Evolutionary conservation across 2,329 filamentous ascomycete species (phyloP), one percentile per base, ranked within the genome.

Genomic region (Alternaria brassicicola): DNA sequence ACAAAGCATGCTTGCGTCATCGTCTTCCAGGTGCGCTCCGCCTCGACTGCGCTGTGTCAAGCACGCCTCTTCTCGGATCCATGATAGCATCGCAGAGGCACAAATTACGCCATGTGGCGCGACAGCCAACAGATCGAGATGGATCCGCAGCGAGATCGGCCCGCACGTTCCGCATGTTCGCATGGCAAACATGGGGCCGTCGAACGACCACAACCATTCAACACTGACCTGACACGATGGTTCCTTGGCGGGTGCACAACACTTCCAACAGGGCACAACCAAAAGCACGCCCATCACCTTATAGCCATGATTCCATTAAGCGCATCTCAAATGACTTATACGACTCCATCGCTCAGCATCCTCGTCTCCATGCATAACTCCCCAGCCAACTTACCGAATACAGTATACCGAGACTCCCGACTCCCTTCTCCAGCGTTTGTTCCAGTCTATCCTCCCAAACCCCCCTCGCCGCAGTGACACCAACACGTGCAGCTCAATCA

Each of bases 121-220:
- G 28, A 46, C 43, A n/a, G 12, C 43, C 43, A 46, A 46, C 38
- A 39, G 21, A 49, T 33, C 28, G n/a, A n/a, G n/a, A n/a, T 8
- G 42, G 15, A 41, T 50, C 30, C 23, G 25, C 47, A 17, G 23
- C 21, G 30, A 50, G 36, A 36, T 43, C 36, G 53, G 35, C 47
- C 53, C 54, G 50, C 54, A 30, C 23, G 49, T 31, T 50, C 54
- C 54, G 54, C 54, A n/a, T 19, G 54, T 57, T 57, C 28, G 49
- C 54, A 57, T 47, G 38, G 49, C 25, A 52, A 53, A 38, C 28
- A 57, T 33, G 42, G 49, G 48, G 54, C 49, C 31, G 28, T 47
- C 26, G 3, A 35, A 51, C 38, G 38, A 36, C 36, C 53, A 31
- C 25, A 13, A 23, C n/a, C 38, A 45, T 38, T 38, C 19, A 53